These are phyloP conservation scores for Irpex sp. DNA, from an alignment of 1,284 basidiomycete species.

Conservation along the genomic window DNA sequence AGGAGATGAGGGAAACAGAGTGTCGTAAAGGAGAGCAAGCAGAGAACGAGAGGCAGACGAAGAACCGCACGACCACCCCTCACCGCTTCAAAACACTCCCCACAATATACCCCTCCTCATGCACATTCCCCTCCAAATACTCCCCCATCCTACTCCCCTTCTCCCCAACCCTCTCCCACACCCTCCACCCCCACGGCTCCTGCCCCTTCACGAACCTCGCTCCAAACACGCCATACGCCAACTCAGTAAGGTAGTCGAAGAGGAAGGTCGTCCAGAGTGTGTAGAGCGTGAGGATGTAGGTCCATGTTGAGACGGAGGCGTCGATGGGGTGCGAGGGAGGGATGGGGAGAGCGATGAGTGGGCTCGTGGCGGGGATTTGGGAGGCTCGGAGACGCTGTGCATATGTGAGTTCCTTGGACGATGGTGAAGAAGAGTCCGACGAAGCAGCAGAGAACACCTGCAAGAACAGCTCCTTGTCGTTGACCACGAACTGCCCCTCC, in stretches of 20 bases:
- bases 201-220: constrained; percentile 24
- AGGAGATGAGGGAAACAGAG: too few species aligned
- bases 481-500: constrained; percentile 17
- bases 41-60: too few species aligned
- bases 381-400: constrained; percentile 15
- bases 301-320: not conserved
- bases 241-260: constrained; percentile 13
- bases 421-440: not conserved
- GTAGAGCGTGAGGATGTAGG: constrained; percentile 11
- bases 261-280: constrained; percentile 1
- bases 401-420: not conserved
- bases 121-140: not conserved
- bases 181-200: constrained; percentile 27
- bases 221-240: constrained; percentile 13
- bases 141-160: not conserved
- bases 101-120: not conserved
- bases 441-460: constrained; percentile 3
- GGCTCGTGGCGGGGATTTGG: constrained; percentile 11
- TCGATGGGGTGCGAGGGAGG: constrained; percentile 18
- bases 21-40: too few species aligned
- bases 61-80: not conserved
- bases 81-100: not conserved
- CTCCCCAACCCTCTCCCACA: not conserved
- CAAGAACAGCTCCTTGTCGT: constrained; percentile 12
- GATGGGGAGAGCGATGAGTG: not conserved